Evolutionary conservation across 2,329 filamentous ascomycete species (phyloP), one percentile per base, ranked within the genome.

Genomic region (Aspergillus luchuensis): DNA sequence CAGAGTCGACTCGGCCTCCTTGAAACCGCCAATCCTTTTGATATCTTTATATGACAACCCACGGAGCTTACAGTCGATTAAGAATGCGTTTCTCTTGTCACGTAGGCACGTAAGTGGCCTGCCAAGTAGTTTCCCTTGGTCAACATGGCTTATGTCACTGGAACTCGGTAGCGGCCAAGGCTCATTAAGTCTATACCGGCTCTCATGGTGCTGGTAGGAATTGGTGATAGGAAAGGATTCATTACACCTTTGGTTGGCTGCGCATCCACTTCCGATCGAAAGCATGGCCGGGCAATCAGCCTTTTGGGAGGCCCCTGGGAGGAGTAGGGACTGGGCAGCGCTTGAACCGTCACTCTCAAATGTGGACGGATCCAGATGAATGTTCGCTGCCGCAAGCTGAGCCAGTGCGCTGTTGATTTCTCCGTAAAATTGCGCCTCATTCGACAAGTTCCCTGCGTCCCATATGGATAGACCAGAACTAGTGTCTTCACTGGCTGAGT

Each of bases 21-120:
- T 73, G 61, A 81, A 81, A 0, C 71, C 69, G 1, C 78, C 77
- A 2, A 73, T 66, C 21, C 70, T 69, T 61, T 81, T 81, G 65
- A 82, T 82, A 8, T 81, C 74, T 57, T 78, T 80, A 70, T 82
- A 82, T 1, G 79, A 80, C 23, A 79, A 68, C 0, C 79, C 79
- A 8, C 71, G 67, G 4, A 68, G 69, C 60, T 80, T 80, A 59
- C 72, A 76, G 8, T 72, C 64, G 8, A 82, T 71, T 4, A 82
- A 66, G 51, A 79, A 76, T 3, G 67, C 69, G 59, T 82, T 78
- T 41, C 72, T 74, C 8, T 65, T 49, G 10, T 73, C 66, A 11
- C 25, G 67, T 41, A 60, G 62, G 58, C 65, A 66, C 5, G 64
- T 7, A 1, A 47, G 57, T n/a, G 66, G 25, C 39, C 58, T 62